Evolutionary conservation across 2,329 filamentous ascomycete species (phyloP).

Genomic region (Elsinoe ampelina): DNA sequence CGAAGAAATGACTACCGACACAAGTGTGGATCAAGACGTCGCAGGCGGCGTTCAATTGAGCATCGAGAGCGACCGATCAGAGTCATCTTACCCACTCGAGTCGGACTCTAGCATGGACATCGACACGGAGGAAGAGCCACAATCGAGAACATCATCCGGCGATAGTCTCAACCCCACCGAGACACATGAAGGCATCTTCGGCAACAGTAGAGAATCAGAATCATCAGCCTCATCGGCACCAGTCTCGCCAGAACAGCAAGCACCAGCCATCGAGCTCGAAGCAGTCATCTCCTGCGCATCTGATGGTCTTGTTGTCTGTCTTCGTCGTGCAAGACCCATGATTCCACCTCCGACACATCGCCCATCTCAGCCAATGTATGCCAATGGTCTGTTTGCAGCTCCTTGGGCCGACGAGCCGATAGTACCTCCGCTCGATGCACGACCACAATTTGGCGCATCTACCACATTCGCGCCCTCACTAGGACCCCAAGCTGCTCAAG

Average conservation of each 20-base stretch:
- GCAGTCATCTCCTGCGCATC: slow-evolving; percentile 88
- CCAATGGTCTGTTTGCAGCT: slow-evolving; percentile 64
- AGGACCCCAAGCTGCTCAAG: slow-evolving; percentile 24
- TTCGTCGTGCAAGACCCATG: slow-evolving; percentile 62
- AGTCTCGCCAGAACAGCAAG: slow-evolving; percentile 21
- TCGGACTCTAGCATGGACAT: slow-evolving; percentile 33
- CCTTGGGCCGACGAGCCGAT: slow-evolving; percentile 68
- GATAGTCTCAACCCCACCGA: slow-evolving; percentile 35
- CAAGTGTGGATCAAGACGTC: slow-evolving; percentile 39
- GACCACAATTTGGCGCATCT: slow-evolving; percentile 22
- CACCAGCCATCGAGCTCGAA: slow-evolving; percentile 60
- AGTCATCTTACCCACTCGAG: slow-evolving; percentile 17
- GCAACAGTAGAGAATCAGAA: slow-evolving; percentile 29
- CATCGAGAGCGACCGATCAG: slow-evolving; percentile 24
- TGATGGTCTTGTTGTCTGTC: slow-evolving; percentile 73
- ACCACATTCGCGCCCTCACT: slow-evolving; percentile 30
- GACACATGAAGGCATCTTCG: slow-evolving; percentile 37
- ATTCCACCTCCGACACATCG: slow-evolving; percentile 50
- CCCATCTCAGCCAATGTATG: slow-evolving; percentile 37
- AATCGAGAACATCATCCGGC: slow-evolving; percentile 37
- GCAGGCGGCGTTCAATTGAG: slow-evolving; percentile 41
- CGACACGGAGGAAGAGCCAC: slow-evolving; percentile 19
- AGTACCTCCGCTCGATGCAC: slow-evolving; percentile 31
- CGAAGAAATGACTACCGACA: slow-evolving; percentile 40
- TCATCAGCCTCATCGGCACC: slow-evolving; percentile 28